Evolutionary conservation across 345 rosid species (phyloP), one percentile per base, ranked within the genome.

Genomic region (Rubroshorea leprosula): DNA sequence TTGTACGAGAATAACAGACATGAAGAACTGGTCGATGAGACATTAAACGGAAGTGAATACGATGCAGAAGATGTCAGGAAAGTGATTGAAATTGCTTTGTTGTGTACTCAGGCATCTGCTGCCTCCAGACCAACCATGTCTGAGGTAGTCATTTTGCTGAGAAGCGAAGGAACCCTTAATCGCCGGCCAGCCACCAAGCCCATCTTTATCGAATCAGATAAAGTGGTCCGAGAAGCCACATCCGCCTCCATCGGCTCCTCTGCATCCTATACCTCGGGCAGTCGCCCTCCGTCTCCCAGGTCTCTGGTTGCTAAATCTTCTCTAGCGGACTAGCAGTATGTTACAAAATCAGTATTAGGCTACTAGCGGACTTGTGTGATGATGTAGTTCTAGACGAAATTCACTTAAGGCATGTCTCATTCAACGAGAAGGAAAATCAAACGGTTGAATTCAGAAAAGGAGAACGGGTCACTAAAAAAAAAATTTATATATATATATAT

Each of bases 61-160:
- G 72, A 67, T 22, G 72, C 31, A 18, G 73, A 72, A 25, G 63
- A 69, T 12, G 57, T 51, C 52, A 67, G 25, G 58, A 72, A 44
- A 25, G 27, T 64, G 31, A 65, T 76, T 76, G 81, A n/a, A n/a
- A n/a, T n/a, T n/a, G n/a, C n/a, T n/a, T n/a, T n/a, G n/a, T n/a
- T n/a, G n/a, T n/a, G n/a, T 61, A 76, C 72, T 11, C 81, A 73
- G 16, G 35, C 77, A 1, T n/a, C 75, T 8, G 59, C 72, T 1
- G 17, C 66, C 1, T 12, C 51, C 22, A 60, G 77, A 58, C 81
- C 81, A 8, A 53, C 68, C 11, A 76, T 76, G 81, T 72, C 81
- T 2, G 73, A 76, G 51, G 54, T 67, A 2, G 75, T 67, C 17
- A 71, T 69, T 2, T 1, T 73, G 51, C 63, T 72, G 17, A 73